Evolutionary conservation across 371 early-diverging fungal genomes (phyloP).

Genomic region (Vittaforma corneae): DNA sequence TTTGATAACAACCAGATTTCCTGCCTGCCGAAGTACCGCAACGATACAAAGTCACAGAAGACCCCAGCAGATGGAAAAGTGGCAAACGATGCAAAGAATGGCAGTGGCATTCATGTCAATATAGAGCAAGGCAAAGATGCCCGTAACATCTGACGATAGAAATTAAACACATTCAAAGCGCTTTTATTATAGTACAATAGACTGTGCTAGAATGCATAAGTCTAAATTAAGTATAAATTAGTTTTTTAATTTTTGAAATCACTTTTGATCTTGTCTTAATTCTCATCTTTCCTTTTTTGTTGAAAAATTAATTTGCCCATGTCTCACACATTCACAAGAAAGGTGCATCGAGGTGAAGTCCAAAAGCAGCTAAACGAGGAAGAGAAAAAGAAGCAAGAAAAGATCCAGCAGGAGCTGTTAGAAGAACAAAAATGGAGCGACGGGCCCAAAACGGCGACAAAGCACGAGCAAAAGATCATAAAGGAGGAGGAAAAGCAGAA

Average conservation of each 20-base stretch:
- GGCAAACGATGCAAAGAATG: no score
- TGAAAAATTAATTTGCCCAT: no score
- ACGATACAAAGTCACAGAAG: no score
- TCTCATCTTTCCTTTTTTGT: no score
- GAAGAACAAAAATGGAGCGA: slow-evolving; percentile 7
- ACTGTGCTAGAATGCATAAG: neutral
- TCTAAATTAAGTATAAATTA: neutral
- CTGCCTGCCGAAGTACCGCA: slow-evolving; percentile 45
- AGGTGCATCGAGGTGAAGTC: slow-evolving; percentile 5
- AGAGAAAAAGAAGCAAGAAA: slow-evolving; percentile 6
- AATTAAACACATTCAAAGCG: neutral
- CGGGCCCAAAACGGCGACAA: slow-evolving; percentile 1
- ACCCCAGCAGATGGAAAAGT: no score
- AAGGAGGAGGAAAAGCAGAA: slow-evolving; percentile 8
- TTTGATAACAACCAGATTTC: slow-evolving; percentile 34
- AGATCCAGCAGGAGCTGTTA: neutral
- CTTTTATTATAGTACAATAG: neutral
- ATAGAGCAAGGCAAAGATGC: no score
- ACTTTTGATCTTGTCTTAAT: neutral
- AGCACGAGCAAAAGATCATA: neutral
- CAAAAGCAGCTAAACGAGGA: slow-evolving; percentile 2
- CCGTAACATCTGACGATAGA: neutral
- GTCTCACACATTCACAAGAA: slow-evolving; percentile 9
- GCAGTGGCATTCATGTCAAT: no score
- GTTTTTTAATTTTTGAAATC: neutral